These are phyloP conservation scores for Verbena officinalis DNA, from an alignment of 257 asterid species.

Conservation along the genomic window DNA sequence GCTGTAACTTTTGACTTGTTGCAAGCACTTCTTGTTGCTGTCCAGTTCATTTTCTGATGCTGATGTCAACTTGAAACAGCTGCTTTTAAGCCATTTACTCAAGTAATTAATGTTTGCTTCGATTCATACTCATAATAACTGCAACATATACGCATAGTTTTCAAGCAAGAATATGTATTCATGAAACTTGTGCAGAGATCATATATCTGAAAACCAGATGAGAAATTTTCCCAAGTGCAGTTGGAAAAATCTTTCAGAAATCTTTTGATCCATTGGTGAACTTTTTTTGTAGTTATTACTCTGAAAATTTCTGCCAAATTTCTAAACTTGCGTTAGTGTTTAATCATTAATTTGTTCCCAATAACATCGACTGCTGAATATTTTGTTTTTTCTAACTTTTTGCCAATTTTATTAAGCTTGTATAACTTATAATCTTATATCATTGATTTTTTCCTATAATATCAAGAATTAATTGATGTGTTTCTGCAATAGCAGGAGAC, in stretches of 20 bases:
- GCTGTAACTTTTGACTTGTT: conserved; percentile 19
- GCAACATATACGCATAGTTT: not conserved
- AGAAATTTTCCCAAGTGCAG: too few relatives aligned
- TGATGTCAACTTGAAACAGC: not conserved
- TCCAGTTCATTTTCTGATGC: not conserved
- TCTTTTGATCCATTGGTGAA: conserved; percentile 12
- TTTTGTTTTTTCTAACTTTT: too few relatives aligned
- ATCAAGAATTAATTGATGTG: too few relatives aligned
- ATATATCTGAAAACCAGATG: not conserved
- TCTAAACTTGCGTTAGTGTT: not conserved
- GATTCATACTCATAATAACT: not conserved
- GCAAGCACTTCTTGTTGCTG: not conserved
- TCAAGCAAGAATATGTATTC: not conserved
- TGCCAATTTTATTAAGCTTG: not conserved
- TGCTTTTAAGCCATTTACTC: not conserved
- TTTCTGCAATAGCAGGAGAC: too few relatives aligned
- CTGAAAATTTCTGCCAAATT: not conserved
- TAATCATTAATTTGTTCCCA: too few relatives aligned
- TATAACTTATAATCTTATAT: too few relatives aligned
- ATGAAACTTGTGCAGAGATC: not conserved
- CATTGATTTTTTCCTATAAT: too few relatives aligned
- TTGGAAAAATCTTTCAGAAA: conserved; percentile 3
- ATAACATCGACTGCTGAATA: too few relatives aligned
- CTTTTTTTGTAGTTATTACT: not conserved
- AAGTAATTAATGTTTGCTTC: conserved; percentile 7